A percentile compares a stretch with the other conserved stretches of the same genome.
phyloP scores from a whole-genome alignment of 805 yeast species.

The Candida arabinofermentans region DNA sequence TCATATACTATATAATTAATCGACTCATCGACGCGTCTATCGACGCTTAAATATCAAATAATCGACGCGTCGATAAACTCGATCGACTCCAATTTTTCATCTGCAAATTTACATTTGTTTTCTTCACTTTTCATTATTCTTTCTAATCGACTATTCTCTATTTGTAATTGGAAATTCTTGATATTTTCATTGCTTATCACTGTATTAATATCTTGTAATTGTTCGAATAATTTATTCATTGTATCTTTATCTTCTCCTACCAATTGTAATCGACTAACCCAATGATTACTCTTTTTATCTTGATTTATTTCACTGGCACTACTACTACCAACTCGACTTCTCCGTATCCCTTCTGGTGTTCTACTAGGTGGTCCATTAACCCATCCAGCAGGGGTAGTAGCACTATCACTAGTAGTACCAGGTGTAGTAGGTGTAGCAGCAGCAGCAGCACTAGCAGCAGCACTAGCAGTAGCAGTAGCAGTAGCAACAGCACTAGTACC shows the following conservation, averaged over 20 bases:
- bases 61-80: constrained; percentile 30
- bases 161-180: constrained; percentile 22
- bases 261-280: constrained; percentile 26
- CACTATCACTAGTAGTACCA: too few species aligned
- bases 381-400: too few species aligned
- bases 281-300: constrained; percentile 21
- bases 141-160: constrained; percentile 25
- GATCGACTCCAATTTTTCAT: constrained; percentile 49
- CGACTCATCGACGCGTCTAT: neutral
- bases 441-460: neutral
- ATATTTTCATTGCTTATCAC: constrained; percentile 10
- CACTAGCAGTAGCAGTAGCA: too few species aligned
- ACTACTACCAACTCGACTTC: too few species aligned
- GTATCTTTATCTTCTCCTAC: constrained; percentile 17
- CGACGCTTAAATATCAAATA: neutral
- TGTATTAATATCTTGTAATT: constrained; percentile 22
- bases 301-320: too few species aligned
- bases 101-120: constrained; percentile 24
- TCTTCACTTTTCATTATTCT: constrained; percentile 26
- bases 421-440: neutral
- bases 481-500: too few species aligned
- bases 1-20: neutral
- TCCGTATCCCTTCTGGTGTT: too few species aligned
- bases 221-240: constrained; percentile 17
- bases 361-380: too few species aligned